Evolutionary conservation across 2,329 filamentous ascomycete species (phyloP).

Genomic region (Claviceps spartinae): DNA sequence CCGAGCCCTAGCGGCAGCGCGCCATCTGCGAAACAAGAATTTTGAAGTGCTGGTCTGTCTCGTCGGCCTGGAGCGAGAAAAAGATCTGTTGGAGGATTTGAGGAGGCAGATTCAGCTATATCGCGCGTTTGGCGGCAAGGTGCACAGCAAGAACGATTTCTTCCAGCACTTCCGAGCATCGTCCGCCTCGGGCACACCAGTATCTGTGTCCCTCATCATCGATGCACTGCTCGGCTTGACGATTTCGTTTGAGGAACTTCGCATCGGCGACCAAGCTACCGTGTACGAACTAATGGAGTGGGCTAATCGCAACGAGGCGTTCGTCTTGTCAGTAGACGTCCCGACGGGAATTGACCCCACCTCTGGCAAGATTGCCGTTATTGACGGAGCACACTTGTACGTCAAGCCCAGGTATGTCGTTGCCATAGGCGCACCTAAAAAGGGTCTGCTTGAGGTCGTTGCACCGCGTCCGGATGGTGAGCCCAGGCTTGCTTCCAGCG

Average conservation of each 20-base stretch:
- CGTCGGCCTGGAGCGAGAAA: slow-evolving; percentile 70
- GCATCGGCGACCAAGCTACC: slow-evolving; percentile 67
- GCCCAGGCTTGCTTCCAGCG: slow-evolving; percentile 13
- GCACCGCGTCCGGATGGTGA: slow-evolving; percentile 33
- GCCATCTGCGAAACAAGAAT: slow-evolving; percentile 76
- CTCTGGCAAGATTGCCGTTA: slow-evolving; percentile 50
- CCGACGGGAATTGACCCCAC: slow-evolving; percentile 79
- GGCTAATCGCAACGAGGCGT: slow-evolving; percentile 77
- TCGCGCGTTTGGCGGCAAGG: slow-evolving; percentile 65
- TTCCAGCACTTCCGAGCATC: slow-evolving; percentile 44
- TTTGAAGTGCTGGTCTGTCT: slow-evolving; percentile 71
- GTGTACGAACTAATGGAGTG: slow-evolving; percentile 86
- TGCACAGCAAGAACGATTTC: slow-evolving; percentile 47
- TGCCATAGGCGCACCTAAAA: slow-evolving; percentile 75
- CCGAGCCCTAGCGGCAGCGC: slow-evolving; percentile 69
- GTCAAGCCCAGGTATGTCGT: slow-evolving; percentile 74
- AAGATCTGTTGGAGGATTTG: slow-evolving; percentile 67
- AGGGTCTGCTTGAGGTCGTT: slow-evolving; percentile 67
- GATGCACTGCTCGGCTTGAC: slow-evolving; percentile 82
- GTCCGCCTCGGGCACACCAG: slow-evolving; percentile 25
- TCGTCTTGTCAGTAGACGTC: slow-evolving; percentile 77
- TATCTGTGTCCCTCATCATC: slow-evolving; percentile 64
- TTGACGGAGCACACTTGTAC: slow-evolving; percentile 66
- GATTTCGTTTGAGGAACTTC: slow-evolving; percentile 76
- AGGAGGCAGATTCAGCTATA: slow-evolving; percentile 74